Evolutionary conservation across 768 basidiomycete species (phyloP).

Genomic region (Coprinellus micaceus): DNA sequence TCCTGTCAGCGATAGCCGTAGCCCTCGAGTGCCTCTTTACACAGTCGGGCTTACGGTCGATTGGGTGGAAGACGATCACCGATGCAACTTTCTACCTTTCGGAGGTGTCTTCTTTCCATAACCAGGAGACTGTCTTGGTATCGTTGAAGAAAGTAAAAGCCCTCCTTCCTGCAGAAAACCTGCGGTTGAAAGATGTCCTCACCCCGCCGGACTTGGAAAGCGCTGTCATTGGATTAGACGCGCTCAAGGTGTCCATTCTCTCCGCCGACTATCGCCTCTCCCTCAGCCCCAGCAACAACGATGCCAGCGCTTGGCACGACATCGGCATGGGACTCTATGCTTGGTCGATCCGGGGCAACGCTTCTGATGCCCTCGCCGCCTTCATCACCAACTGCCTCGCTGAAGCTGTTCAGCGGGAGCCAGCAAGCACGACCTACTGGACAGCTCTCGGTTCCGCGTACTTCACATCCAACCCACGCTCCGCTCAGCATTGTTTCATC

Average conservation of each 20-base stretch:
- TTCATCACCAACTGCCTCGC: slow-evolving; percentile 46
- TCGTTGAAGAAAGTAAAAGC: not conserved
- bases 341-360: slow-evolving; percentile 34
- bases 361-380: not conserved
- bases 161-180: not conserved
- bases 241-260: slow-evolving; percentile 2
- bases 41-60: slow-evolving; percentile 59
- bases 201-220: not conserved
- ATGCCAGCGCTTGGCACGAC: slow-evolving; percentile 65
- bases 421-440: slow-evolving; percentile 76
- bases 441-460: slow-evolving; percentile 72
- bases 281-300: not conserved
- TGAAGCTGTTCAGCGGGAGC: slow-evolving; percentile 70
- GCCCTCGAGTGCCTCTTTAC: slow-evolving; percentile 47
- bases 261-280: slow-evolving; percentile 8
- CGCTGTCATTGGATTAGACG: not conserved
- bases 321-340: slow-evolving; percentile 58
- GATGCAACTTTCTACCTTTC: slow-evolving; percentile 75
- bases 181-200: not conserved
- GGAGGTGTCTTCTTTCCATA: slow-evolving; percentile 42
- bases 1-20: slow-evolving; percentile 54
- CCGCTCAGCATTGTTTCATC: slow-evolving; percentile 90
- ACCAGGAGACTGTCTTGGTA: slow-evolving; percentile 26
- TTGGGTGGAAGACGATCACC: slow-evolving; percentile 81
- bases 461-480: slow-evolving; percentile 61